Base-by-base conservation (phyloP, 805 yeast genomes). In the Wickerhamomyces ciferrii region DNA sequence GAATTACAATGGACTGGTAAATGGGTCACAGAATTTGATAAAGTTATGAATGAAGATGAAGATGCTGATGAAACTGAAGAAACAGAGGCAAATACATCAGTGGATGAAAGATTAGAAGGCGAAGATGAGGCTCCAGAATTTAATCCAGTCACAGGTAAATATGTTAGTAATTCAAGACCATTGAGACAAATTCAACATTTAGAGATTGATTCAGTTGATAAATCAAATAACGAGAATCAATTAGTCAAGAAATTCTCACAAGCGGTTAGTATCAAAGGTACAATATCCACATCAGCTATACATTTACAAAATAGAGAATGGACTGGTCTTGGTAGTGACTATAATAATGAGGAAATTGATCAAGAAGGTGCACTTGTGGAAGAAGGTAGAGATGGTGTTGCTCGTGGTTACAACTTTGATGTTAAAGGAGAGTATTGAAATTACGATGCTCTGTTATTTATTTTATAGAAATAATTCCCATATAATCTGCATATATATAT, bases 241-340 rank as follows among this genome's bases (percentile, higher is more conserved):
- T 60, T 87, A 47, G 83, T 81, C 18, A 70, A 80, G 58, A 75
- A 74, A 54, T 73, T 83, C 48, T 70, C 88, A 10, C 67, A 75
- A 45, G 67, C 82, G 2, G 73, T 91, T 5, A 73, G 85, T 0
- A 78, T 91, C 46, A 80, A 81, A 46, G 81, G 82, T 38, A 87
- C 97, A 0, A 84, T 88, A 0, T 90, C 98, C 0, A 91, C 98
- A 0, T 88, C 97, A 0, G 97, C 97, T 0, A 70, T 74, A 8
- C 76, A 75, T 50, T 69, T 92, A 43, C 96, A 89, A 55, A 72
- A 70, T 13, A 76, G 92, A 55, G 68, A 72, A 24, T 92, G 98
- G 98, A 79, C 83, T 0, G 99, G 99, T 0, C 69, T 92, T 31
- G 99, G 98, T 1, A 84, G 94, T 49, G 97, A 92, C 59, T 89